These are phyloP conservation scores for Zasmidium cellare DNA, from an alignment of 2,329 filamentous ascomycete species.

Conservation along the genomic window DNA sequence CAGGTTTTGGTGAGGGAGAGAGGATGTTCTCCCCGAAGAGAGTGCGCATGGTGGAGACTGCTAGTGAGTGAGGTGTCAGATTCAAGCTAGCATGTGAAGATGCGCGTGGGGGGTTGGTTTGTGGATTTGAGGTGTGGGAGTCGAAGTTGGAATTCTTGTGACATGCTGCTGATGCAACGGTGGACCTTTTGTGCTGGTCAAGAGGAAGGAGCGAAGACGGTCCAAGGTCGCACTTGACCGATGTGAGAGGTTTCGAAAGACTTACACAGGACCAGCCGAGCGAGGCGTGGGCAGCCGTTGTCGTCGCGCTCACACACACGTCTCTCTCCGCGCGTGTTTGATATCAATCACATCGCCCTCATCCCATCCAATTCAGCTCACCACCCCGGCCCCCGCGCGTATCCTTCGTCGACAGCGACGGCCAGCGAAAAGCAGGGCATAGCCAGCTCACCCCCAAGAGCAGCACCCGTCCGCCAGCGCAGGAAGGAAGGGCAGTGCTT, in stretches of 20 bases:
- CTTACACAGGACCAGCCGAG: conserved; percentile 20
- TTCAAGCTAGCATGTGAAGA: neutral
- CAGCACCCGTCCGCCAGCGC: neutral
- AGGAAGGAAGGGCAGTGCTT: neutral
- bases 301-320: too few relatives aligned
- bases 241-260: conserved; percentile 15
- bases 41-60: conserved; percentile 32
- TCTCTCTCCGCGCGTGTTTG: conserved; percentile 5
- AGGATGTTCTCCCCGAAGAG: conserved; percentile 36
- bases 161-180: conserved; percentile 4
- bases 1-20: conserved; percentile 27
- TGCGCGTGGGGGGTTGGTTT: neutral
- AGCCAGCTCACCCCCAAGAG: neutral
- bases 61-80: conserved; percentile 14
- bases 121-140: neutral
- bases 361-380: neutral
- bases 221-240: conserved; percentile 4
- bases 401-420: neutral
- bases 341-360: conserved; percentile 22
- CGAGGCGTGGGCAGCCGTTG: conserved; percentile 16
- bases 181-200: neutral
- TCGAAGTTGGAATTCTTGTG: neutral
- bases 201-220: neutral
- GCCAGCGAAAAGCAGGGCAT: conserved; percentile 1
- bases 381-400: conserved; percentile 1